Conservation (phyloP, 106 monocot genomes). For the Dactylorhiza incarnata region DNA sequence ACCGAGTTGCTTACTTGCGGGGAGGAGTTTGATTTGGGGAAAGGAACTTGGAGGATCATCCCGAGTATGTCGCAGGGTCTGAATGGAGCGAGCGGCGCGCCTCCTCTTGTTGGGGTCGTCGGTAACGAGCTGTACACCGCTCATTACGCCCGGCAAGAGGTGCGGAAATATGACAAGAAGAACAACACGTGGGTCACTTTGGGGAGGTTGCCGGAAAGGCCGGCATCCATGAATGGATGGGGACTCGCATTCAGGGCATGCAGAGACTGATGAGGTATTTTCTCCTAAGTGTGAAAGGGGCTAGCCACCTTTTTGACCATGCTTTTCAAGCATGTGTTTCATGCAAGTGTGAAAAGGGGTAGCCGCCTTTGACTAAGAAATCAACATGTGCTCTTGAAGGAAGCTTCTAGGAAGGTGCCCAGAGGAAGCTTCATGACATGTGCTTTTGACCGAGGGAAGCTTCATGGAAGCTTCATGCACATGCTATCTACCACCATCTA, state of each 20-base stretch:
- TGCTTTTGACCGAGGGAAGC: too few species aligned
- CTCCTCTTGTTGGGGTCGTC: slow-evolving; percentile 76
- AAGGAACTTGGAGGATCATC: slow-evolving; percentile 56
- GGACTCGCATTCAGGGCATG: slow-evolving; percentile 84
- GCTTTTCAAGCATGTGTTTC: too few species aligned
- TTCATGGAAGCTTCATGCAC: too few species aligned
- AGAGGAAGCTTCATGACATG: too few species aligned
- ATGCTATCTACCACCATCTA: too few species aligned
- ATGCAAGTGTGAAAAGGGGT: too few species aligned
- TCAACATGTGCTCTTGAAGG: too few species aligned
- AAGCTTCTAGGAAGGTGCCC: too few species aligned
- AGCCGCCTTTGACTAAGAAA: too few species aligned
- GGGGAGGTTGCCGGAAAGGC: slow-evolving; percentile 73
- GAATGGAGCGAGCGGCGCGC: slow-evolving; percentile 61
- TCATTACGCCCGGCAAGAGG: slow-evolving; percentile 46
- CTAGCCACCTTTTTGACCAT: too few species aligned
- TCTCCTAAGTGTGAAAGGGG: too few species aligned
- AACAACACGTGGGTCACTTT: slow-evolving; percentile 55
- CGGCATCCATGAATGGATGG: slow-evolving; percentile 79
- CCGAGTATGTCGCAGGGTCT: slow-evolving; percentile 52
- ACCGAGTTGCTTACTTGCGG: slow-evolving; percentile 52
- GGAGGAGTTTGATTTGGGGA: slow-evolving; percentile 67
- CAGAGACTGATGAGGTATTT: too few species aligned
- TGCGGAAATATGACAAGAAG: slow-evolving; percentile 63
- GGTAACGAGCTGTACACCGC: slow-evolving; percentile 75